A percentile compares a stretch with the other conserved stretches of the same genome.
Conservation (phyloP, 164 flowering plant species). For the Chimonanthus praecox region DNA sequence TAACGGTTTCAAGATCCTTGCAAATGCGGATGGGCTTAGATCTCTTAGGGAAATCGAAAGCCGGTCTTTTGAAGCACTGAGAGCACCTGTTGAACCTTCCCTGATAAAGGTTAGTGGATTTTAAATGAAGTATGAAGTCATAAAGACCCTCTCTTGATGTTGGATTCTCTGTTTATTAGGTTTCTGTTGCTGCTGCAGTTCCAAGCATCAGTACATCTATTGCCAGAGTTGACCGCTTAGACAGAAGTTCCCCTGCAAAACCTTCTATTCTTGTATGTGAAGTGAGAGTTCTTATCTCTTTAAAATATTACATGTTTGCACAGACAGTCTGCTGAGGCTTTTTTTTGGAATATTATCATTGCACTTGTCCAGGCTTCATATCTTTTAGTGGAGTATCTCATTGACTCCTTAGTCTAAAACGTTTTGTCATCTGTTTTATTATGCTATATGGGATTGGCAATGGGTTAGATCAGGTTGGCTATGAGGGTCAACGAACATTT, state of each 20-base stretch:
- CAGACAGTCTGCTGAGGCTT: no score
- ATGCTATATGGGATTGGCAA: no score
- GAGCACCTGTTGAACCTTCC: constrained; percentile 51
- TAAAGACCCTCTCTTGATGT: neutral
- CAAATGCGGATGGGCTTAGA: constrained; percentile 60
- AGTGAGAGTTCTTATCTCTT: no score
- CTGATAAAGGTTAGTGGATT: constrained; percentile 41
- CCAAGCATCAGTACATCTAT: constrained; percentile 38
- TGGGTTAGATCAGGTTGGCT: no score
- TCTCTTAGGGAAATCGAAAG: constrained; percentile 45
- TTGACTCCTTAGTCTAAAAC: no score
- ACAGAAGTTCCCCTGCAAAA: constrained; percentile 67
- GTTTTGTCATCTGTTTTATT: no score
- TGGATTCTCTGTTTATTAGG: constrained; percentile 29
- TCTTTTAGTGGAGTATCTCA: no score
- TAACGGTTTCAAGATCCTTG: constrained; percentile 85
- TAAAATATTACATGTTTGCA: no score
- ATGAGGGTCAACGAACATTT: no score
- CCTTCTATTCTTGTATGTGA: constrained; percentile 56
- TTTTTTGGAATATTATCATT: no score
- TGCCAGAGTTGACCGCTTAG: constrained; percentile 48
- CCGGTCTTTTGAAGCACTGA: constrained; percentile 56
- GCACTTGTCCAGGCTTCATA: no score
- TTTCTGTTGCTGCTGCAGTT: constrained; percentile 44
- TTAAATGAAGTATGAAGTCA: neutral